Percentiles rank a stretch among this genome's conserved stretches.
Evolutionary conservation across 495 filamentous ascomycete species (phyloP).

Genomic region (Penicillium salamii): DNA sequence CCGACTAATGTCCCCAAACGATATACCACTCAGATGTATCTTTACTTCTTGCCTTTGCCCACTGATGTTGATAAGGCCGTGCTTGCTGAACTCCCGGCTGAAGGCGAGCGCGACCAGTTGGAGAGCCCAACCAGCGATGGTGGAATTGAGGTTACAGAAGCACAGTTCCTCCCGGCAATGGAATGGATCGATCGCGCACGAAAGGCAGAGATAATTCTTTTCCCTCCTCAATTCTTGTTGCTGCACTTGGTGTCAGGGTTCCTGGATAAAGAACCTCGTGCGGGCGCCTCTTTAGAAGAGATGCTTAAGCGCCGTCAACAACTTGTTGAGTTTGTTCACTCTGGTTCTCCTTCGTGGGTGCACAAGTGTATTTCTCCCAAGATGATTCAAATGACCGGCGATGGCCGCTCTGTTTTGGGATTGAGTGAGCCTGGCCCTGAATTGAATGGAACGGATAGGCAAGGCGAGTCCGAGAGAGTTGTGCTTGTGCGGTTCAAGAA

Average conservation of each 20-base stretch:
- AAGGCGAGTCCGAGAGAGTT: constrained; percentile 70
- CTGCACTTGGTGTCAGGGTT: constrained; percentile 63
- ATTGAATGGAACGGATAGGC: constrained; percentile 55
- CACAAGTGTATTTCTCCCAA: constrained; percentile 75
- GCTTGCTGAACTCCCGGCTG: constrained; percentile 27
- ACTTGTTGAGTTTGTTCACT: constrained; percentile 57
- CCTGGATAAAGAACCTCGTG: constrained; percentile 42
- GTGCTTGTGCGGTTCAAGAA: constrained; percentile 66
- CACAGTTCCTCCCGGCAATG: constrained; percentile 66
- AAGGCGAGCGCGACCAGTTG: constrained; percentile 37
- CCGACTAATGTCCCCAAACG: constrained; percentile 67
- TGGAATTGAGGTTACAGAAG: constrained; percentile 79
- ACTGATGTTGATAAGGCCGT: constrained; percentile 35
- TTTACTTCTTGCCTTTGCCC: constrained; percentile 82
- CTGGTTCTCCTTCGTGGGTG: constrained; percentile 62
- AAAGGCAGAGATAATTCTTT: constrained; percentile 71
- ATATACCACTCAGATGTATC: constrained; percentile 93
- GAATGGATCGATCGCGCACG: constrained; percentile 65
- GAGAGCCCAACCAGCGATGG: constrained; percentile 74
- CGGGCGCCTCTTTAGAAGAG: constrained; percentile 29
- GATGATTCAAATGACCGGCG: constrained; percentile 52
- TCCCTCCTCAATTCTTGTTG: constrained; percentile 86
- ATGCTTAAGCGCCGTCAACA: constrained; percentile 50
- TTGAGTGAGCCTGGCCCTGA: constrained; percentile 73
- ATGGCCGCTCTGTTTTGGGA: constrained; percentile 60